Evolutionary conservation across 2,329 filamentous ascomycete species (phyloP), one percentile per base, ranked within the genome.

Genomic region (Zasmidium citrigriseum): DNA sequence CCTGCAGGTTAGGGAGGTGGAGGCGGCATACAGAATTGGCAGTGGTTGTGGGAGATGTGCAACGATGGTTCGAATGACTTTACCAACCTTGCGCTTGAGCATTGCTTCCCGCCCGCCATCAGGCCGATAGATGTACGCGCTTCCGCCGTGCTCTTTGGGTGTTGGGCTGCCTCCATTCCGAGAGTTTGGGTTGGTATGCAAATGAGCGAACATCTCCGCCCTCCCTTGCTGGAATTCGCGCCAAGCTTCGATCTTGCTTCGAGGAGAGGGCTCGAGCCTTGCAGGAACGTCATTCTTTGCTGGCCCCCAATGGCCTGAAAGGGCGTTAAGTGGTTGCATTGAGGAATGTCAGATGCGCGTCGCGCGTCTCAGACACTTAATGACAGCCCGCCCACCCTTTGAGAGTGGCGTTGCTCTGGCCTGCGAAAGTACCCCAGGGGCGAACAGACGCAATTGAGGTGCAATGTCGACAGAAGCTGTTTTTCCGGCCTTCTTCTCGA

Each of bases 91-190:
- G 59, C 63, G 56, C 48, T 46, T 25, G 45, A 27, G 41, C 44
- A 61, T 57, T 50, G 44, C 52, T 53, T 41, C 47, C 55, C 55
- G 52, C 63, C 61, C 41, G 58, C 64, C 63, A 64, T 63, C 53
- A 57, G 54, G 52, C 51, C 46, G 49, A 24, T 41, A 38, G 34
- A 46, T 52, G 52, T 59, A 54, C 34, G 27, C 34, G 27, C 47
- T 55, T 58, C 22, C 55, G 48, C 48, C 53, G 54, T 45, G 29
- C 34, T 51, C 27, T 38, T 38, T 49, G 41, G 53, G 27, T 64
- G 61, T 65, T 64, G 64, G 60, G 55, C 48, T 45, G 58, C 51
- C 34, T 61, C 60, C 69, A 70, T 72, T 69, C 69, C 69, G 60
- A 57, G 54, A 50, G 53, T 51, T 27, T 54, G 55, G 64, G 46